Conservation (phyloP, 2,329 filamentous ascomycete species). For the Geosmithia morbida region DNA sequence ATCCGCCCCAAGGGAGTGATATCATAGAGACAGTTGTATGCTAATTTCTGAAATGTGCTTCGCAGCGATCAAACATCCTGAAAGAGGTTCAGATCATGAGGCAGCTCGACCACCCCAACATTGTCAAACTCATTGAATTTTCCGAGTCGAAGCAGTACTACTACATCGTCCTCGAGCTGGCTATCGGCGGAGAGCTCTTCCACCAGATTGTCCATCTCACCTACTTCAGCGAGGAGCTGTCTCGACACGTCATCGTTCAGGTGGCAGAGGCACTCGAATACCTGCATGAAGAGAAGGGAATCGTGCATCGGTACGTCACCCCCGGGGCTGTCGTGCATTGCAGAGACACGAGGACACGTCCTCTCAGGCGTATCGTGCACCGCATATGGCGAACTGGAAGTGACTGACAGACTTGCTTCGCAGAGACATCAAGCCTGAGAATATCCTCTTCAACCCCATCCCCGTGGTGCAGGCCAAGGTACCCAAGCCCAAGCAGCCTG, state of each 20-base stretch:
- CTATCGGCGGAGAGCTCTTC: constrained; percentile 90
- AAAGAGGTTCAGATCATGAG: constrained; percentile 99
- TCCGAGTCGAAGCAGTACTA: constrained; percentile 91
- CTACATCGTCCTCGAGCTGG: constrained; percentile 92
- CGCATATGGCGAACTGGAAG: not conserved
- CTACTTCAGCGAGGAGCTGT: constrained; percentile 94
- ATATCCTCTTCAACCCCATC: constrained; percentile 82
- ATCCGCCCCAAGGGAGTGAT: constrained; percentile 6
- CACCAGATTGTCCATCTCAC: constrained; percentile 97
- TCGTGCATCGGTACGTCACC: constrained; percentile 77
- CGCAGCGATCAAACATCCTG: constrained; percentile 88
- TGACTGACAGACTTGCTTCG: not conserved
- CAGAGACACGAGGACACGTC: not conserved
- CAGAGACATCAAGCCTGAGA: constrained; percentile 97
- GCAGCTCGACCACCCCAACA: constrained; percentile 89
- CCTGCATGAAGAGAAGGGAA: constrained; percentile 83
- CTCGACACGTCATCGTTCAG: constrained; percentile 85
- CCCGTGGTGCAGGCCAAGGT: constrained; percentile 67
- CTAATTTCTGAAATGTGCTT: constrained; percentile 9
- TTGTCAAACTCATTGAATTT: constrained; percentile 87
- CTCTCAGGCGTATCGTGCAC: not conserved
- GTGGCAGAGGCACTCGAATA: constrained; percentile 93
- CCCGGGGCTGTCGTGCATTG: too few relatives aligned
- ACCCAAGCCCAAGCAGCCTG: constrained; percentile 67
- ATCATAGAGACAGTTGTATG: constrained; percentile 3